Evolutionary conservation across 1,284 basidiomycete species (phyloP), one percentile per base, ranked within the genome.

Genomic region (Omphalotus olearius): DNA sequence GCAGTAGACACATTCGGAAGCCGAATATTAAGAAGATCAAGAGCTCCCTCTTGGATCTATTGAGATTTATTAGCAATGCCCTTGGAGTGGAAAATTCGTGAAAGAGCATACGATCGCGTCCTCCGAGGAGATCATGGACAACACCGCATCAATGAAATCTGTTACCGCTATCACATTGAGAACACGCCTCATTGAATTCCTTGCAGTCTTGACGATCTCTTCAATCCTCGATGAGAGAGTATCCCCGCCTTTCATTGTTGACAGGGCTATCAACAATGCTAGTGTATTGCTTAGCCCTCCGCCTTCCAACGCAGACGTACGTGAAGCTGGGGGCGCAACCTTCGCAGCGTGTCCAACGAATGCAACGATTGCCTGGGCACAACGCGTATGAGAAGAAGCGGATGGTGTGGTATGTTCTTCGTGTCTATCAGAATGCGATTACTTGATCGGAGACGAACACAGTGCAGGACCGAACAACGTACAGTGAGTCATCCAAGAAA

Each of bases 1-100:
- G 74, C 72, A 11, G 77, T 69, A 4, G 82, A 72, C 51, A 95
- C 74, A 14, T 79, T 71, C 0, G 79, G 73, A 1, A 95, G 68
- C 23, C 90, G 80, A 37, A 83, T 77, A 6, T 76, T 71, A 18
- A 95, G 67, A 4, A 93, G 72, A 36, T 78, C 74, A 26, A 91
- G 69, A n/a, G 82, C 82, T 35, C 79, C 85, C 5, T 64, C 61
- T 62, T 84, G 79, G 18, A 85, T 69, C 87, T 90, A 50, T 17
- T 51, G n/a, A 13, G 30, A 13, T 33, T 9, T 18, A n/a, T 23
- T 4, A 25, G 18, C n/a, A 16, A 28, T 13, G 9, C 28, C 13
- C 4, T 33, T 33, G 30, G 30, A 13, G 13, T 33, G 30, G 3
- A 53, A 58, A 23, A 17, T 26, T 40, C 30, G 38, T 7, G 28